These are phyloP conservation scores for Neofusicoccum sp. DNA, from an alignment of 2,329 filamentous ascomycete species.

Conservation along the genomic window DNA sequence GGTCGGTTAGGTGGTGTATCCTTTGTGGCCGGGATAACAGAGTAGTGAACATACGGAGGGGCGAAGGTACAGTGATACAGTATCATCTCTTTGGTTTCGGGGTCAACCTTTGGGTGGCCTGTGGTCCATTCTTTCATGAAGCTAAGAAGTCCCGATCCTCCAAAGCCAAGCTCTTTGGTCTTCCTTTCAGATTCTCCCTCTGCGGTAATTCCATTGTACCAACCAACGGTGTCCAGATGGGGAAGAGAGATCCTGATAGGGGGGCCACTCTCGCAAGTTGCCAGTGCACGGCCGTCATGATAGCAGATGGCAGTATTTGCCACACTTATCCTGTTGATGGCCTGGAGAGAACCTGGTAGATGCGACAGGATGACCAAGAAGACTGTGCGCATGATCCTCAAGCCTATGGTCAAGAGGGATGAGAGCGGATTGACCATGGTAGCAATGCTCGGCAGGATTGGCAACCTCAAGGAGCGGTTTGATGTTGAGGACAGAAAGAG, in stretches of 20 bases:
- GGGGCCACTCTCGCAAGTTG: constrained; percentile 69
- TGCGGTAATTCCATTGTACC: constrained; percentile 61
- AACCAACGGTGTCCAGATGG: constrained; percentile 65
- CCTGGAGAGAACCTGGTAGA: constrained; percentile 54
- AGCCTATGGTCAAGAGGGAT: constrained; percentile 50
- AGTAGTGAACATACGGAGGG: constrained; percentile 67
- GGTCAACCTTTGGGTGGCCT: constrained; percentile 67
- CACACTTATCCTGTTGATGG: constrained; percentile 67
- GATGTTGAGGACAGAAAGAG: constrained; percentile 57
- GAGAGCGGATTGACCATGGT: constrained; percentile 62
- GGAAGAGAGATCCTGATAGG: constrained; percentile 66
- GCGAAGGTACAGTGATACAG: constrained; percentile 66
- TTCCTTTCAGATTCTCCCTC: constrained; percentile 50
- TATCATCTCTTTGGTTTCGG: constrained; percentile 62
- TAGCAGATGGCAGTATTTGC: constrained; percentile 67
- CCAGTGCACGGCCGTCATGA: constrained; percentile 67
- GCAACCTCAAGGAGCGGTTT: constrained; percentile 49
- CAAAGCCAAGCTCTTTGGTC: constrained; percentile 42
- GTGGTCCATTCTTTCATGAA: constrained; percentile 72
- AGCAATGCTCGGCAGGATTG: constrained; percentile 66
- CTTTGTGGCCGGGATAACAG: constrained; percentile 46
- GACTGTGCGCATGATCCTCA: constrained; percentile 57
- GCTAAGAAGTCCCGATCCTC: constrained; percentile 54
- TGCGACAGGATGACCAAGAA: constrained; percentile 58
- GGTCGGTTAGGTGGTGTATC: neutral